These are phyloP conservation scores for Argentina anserina DNA, from an alignment of 306 rosid species.

Conservation along the genomic window DNA sequence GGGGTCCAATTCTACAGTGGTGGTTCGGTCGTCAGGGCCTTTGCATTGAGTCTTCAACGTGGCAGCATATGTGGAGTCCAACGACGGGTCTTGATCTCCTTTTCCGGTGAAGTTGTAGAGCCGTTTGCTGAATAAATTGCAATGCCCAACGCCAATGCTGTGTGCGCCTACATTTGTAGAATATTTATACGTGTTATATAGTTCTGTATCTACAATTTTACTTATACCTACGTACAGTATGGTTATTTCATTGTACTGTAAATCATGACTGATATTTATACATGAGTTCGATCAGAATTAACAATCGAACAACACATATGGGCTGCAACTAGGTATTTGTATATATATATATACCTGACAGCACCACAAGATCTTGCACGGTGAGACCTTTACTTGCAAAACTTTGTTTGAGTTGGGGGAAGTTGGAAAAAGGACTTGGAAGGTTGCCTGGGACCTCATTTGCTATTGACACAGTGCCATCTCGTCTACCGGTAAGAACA, in stretches of 20 bases:
- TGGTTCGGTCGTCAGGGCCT: slow-evolving; percentile 2
- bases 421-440: slow-evolving; percentile 44
- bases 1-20: slow-evolving; percentile 48
- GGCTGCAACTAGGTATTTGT: neutral
- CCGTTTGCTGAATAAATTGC: slow-evolving; percentile 40
- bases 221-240: too few species aligned
- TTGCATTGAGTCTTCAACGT: slow-evolving; percentile 16
- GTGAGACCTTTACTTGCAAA: slow-evolving; percentile 37
- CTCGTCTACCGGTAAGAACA: slow-evolving; percentile 68
- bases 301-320: neutral
- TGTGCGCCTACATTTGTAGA: slow-evolving; percentile 38
- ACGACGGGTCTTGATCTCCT: slow-evolving; percentile 59
- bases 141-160: slow-evolving; percentile 52
- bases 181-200: neutral
- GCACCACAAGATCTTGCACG: slow-evolving; percentile 50
- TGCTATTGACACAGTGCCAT: slow-evolving; percentile 37
- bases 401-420: slow-evolving; percentile 35
- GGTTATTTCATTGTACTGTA: neutral
- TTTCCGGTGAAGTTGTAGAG: slow-evolving; percentile 58
- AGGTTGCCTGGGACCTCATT: slow-evolving; percentile 28
- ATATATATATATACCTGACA: slow-evolving; percentile 36
- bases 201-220: neutral
- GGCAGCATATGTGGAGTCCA: slow-evolving; percentile 36
- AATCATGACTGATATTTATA: neutral
- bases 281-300: neutral